Conservation (phyloP, 371 early-diverging fungal species). For the Zychaea mexicana region DNA sequence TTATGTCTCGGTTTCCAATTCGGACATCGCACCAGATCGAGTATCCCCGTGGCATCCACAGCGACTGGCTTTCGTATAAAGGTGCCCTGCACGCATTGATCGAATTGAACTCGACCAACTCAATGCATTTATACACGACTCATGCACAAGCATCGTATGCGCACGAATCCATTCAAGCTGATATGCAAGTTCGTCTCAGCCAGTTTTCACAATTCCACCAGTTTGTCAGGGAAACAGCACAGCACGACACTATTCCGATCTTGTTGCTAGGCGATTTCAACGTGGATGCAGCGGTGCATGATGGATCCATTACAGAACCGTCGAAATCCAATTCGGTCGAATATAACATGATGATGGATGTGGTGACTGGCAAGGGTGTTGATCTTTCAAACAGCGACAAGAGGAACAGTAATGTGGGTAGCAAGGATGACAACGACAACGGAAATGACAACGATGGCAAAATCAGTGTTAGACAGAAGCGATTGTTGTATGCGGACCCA, state of each 20-base stretch:
- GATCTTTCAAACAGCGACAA: no score
- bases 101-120: slow-evolving; percentile 43
- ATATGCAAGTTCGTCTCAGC: slow-evolving; percentile 57
- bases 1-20: slow-evolving; percentile 78
- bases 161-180: slow-evolving; percentile 52
- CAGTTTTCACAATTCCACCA: slow-evolving; percentile 67
- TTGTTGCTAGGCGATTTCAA: slow-evolving; percentile 81
- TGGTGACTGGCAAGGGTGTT: slow-evolving; percentile 64
- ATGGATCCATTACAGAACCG: slow-evolving; percentile 30
- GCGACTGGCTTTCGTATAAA: slow-evolving; percentile 78
- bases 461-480: no score
- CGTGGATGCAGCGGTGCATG: slow-evolving; percentile 70
- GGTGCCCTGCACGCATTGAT: slow-evolving; percentile 82
- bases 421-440: neutral
- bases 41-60: slow-evolving; percentile 70
- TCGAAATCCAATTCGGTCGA: slow-evolving; percentile 49
- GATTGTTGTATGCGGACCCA: slow-evolving; percentile 6
- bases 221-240: slow-evolving; percentile 57
- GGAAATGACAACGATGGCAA: neutral
- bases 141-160: slow-evolving; percentile 83
- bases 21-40: slow-evolving; percentile 53
- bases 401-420: slow-evolving; percentile 1
- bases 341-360: slow-evolving; percentile 70
- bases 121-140: slow-evolving; percentile 78
- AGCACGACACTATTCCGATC: slow-evolving; percentile 41